Base-by-base conservation (phyloP, 1,284 basidiomycete species). In the Fomitopsis palustris region DNA sequence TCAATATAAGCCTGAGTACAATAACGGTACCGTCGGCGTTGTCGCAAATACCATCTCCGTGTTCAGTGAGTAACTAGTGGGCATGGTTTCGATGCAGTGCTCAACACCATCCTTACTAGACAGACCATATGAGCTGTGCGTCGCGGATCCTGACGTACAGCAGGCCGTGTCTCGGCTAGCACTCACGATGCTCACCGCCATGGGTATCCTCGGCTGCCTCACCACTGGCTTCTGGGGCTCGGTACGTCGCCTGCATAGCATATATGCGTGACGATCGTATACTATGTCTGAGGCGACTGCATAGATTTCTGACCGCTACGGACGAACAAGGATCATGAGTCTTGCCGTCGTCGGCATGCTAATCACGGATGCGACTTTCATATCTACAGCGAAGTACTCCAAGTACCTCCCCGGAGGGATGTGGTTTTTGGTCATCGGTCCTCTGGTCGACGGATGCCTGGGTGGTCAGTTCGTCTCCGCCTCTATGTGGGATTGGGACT, bases 161-260 rank as follows among this genome's bases (percentile, higher is more conserved):
- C 88, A 85, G 17, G 82, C 81, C 4, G 88, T 88, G 7, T 88
- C 92, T 6, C 84, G 81, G 67, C 55, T 67, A 56, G 62, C 53
- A 60, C 64, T 70, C 84, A 87, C 81, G 35, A 84, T 93, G 69
- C 77, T 81, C 0, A 78, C 88, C 1, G 77, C 81, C n/a, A 86
- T 85, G 76, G 95, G 94, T 8, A 71, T 93, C 49, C 76, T 92
- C 19, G 78, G 81, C 49, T 87, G 85, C 65, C 68, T 95, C 43
- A 95, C 92, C 0, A 88, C 90, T 3, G 92, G 85, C 2, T 93
- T 86, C 81, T 96, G 95, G 95, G 89, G 90, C 55, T 81, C 87
- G 55, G 88, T 87, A n/a, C 52, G 57, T 53, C 23, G 25, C 6
- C 16, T n/a, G 16, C 10, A 14, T 19, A 29, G 41, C 25, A 47